A percentile compares a stretch with the other conserved stretches of the same genome.
phyloP scores from a whole-genome alignment of 2,329 filamentous ascomycete species.

The Neopestalotiopsis rosae region DNA sequence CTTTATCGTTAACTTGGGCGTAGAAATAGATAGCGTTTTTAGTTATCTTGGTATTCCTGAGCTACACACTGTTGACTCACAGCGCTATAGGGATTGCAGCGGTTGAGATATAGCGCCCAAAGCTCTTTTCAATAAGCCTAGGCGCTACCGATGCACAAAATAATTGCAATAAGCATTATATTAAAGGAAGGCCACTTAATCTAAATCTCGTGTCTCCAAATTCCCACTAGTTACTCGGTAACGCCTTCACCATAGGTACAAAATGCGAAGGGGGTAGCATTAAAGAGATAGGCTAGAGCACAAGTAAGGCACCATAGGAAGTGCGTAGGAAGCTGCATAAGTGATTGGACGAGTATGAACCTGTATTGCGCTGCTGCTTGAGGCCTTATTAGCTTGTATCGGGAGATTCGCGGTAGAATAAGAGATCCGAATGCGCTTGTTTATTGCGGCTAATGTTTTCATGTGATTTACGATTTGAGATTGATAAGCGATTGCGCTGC shows the following conservation, averaged over 20 bases:
- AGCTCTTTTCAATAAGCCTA: background rate
- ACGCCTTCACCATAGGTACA: background rate
- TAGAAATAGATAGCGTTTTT: too few relatives aligned
- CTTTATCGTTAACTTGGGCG: too few relatives aligned
- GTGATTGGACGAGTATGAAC: background rate
- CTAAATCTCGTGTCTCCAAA: background rate
- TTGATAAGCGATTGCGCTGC: background rate
- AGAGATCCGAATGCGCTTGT: background rate
- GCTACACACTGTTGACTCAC: too few relatives aligned
- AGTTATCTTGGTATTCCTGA: too few relatives aligned
- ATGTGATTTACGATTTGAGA: background rate
- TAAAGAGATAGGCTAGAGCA: background rate
- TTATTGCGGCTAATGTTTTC: background rate
- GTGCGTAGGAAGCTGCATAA: background rate
- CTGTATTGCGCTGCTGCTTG: background rate
- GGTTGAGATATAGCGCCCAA: background rate
- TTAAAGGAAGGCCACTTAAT: background rate
- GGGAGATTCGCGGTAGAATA: too few relatives aligned
- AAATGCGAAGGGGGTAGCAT: background rate
- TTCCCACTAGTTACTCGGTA: background rate
- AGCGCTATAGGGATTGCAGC: background rate
- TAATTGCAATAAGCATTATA: background rate
- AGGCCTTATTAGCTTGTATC: background rate
- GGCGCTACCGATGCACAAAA: background rate
- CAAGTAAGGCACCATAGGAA: background rate